These are phyloP conservation scores for Rusavskia elegans DNA, from an alignment of 495 filamentous ascomycete species.

Conservation along the genomic window DNA sequence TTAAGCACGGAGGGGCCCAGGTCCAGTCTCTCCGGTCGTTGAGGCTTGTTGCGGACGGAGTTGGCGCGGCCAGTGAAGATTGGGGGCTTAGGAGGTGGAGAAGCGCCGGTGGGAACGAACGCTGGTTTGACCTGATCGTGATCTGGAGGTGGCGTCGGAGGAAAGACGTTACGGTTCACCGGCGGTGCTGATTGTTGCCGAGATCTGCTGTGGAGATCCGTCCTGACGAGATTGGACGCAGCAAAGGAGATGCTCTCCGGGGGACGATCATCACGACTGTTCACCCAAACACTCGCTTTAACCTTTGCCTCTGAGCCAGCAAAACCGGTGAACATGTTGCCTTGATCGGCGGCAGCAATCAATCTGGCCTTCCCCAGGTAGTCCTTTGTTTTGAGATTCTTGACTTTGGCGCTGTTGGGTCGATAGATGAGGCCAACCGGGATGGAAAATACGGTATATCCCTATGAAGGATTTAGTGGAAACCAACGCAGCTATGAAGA, in stretches of 20 bases:
- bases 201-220: constrained; percentile 53
- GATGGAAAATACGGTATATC: constrained; percentile 98
- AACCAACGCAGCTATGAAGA: not conserved
- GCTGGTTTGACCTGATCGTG: constrained; percentile 32
- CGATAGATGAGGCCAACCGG: constrained; percentile 90
- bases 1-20: constrained; percentile 1
- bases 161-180: constrained; percentile 74
- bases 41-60: constrained; percentile 21
- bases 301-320: constrained; percentile 59
- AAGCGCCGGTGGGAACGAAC: constrained; percentile 13
- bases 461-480: constrained; percentile 32
- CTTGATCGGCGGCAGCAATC: constrained; percentile 75
- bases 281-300: constrained; percentile 13
- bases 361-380: constrained; percentile 90
- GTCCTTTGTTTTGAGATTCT: constrained; percentile 91
- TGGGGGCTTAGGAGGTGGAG: constrained; percentile 9
- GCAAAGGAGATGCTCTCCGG: constrained; percentile 73
- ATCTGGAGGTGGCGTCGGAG: constrained; percentile 90
- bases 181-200: constrained; percentile 81
- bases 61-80: constrained; percentile 15
- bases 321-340: constrained; percentile 63
- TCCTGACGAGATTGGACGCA: constrained; percentile 78
- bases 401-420: constrained; percentile 94
- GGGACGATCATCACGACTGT: constrained; percentile 53
- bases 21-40: constrained; percentile 23